Conservation (phyloP, 768 basidiomycete species). For the Termitomyces sp. region DNA sequence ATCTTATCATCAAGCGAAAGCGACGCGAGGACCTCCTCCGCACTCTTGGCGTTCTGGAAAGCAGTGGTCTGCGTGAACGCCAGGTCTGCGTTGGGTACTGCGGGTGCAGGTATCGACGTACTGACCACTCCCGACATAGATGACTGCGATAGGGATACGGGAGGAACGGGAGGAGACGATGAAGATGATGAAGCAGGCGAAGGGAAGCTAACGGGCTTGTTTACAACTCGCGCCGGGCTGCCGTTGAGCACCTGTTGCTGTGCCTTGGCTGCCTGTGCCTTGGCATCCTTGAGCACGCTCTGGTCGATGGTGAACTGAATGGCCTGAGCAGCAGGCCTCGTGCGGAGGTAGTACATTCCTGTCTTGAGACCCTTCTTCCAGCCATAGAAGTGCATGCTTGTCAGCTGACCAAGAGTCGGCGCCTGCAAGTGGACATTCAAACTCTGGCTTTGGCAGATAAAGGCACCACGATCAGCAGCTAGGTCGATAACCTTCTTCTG, state of each 20-base stretch:
- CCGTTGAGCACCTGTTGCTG: conserved; percentile 27
- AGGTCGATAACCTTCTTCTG: conserved; percentile 99
- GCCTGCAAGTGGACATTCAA: conserved; percentile 90
- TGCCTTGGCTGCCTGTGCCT: conserved; percentile 41
- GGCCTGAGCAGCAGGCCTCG: conserved; percentile 89
- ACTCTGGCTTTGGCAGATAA: conserved; percentile 94
- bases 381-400: conserved; percentile 98
- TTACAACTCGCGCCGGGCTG: conserved; percentile 18
- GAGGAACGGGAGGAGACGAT: conserved; percentile 21
- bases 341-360: conserved; percentile 97
- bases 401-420: conserved; percentile 88
- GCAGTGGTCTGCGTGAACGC: conserved; percentile 17
- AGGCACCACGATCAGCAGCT: conserved; percentile 97
- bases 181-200: conserved; percentile 25
- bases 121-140: conserved; percentile 7
- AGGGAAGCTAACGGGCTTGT: conserved; percentile 21
- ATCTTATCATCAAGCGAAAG: conserved; percentile 44
- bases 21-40: conserved; percentile 20
- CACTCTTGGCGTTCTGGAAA: conserved; percentile 17
- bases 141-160: conserved; percentile 14
- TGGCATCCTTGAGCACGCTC: conserved; percentile 60
- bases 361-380: conserved; percentile 99
- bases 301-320: conserved; percentile 98
- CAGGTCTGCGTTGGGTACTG: conserved; percentile 1
- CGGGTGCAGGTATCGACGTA: conserved; percentile 12